A percentile compares a stretch with the other conserved stretches of the same genome.
phyloP scores from a whole-genome alignment of 1,139 yeast species.

The Candida tunisiensis region DNA sequence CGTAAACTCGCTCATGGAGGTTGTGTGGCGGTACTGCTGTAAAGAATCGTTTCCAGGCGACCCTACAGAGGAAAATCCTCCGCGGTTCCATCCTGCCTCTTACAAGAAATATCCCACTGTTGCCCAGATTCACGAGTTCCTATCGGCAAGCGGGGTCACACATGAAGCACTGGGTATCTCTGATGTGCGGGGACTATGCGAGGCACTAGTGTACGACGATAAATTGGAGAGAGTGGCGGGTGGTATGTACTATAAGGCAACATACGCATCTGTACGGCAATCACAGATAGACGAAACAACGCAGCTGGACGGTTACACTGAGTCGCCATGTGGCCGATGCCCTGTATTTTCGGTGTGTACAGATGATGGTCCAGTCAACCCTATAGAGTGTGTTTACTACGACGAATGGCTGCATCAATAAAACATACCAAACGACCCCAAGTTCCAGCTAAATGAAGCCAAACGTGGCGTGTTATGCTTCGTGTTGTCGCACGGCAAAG shows the following conservation, averaged over 20 bases:
- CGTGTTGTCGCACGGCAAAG: no score
- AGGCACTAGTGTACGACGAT: constrained; percentile 76
- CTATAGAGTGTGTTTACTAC: constrained; percentile 18
- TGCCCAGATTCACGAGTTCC: constrained; percentile 59
- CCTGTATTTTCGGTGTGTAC: constrained; percentile 15
- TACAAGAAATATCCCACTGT: constrained; percentile 53
- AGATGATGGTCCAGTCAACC: constrained; percentile 17
- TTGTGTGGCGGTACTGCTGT: constrained; percentile 78
- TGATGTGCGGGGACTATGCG: constrained; percentile 73
- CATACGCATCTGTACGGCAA: background rate
- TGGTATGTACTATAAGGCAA: constrained; percentile 26
- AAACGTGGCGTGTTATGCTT: no score
- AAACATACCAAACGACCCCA: no score
- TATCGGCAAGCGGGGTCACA: constrained; percentile 58
- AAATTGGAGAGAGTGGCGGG: constrained; percentile 47
- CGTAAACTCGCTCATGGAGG: constrained; percentile 66
- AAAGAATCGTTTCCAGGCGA: constrained; percentile 62
- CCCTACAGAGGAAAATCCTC: constrained; percentile 19
- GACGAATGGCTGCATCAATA: constrained; percentile 24
- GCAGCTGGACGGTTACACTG: constrained; percentile 14
- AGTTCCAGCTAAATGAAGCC: no score
- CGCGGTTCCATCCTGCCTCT: constrained; percentile 25
- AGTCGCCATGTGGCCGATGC: constrained; percentile 21
- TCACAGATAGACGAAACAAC: background rate
- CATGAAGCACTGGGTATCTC: constrained; percentile 59